Base-by-base conservation (phyloP, 2,329 filamentous ascomycete species). In the Microdochium paspali region DNA sequence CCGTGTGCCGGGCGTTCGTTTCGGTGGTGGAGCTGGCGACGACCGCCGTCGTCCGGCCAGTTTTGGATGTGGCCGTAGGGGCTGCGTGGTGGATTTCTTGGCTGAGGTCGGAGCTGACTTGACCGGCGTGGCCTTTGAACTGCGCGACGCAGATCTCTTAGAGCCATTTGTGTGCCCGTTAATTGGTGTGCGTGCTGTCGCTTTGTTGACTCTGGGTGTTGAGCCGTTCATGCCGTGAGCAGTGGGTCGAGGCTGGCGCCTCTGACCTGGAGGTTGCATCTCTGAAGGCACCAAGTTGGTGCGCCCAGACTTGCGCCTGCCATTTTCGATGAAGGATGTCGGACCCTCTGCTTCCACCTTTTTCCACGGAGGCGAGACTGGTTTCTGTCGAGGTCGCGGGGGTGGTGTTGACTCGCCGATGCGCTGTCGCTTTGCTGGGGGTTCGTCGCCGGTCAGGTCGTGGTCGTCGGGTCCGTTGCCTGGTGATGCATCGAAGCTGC, bases 341-440 rank as follows among this genome's bases (percentile, higher is more conserved):
- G 93, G 93, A 0, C 93, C 93, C 24, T 95, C 87, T 35, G 86
- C 88, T 50, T 78, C 78, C 52, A 87, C 78, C 59, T 82, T 87
- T 71, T 93, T 97, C 93, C 93, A 98, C 21, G 93, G 93, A 54
- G 93, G 93, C 53, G 91, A 97, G 50, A 77, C 74, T 46, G 71
- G 69, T 67, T 83, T 72, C 15, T 62, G 58, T 44, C 51, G 71
- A 21, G 54, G 57, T 49, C 49, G 58, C 3, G 64, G 60, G 1
- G 58, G 60, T 28, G 72, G 70, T 23, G 69, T 75, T 52, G 63
- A 61, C 10, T 75, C 70, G 52, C 69, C 71, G 25, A 78, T 72
- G 61, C 81, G 81, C 52, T 81, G 82, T 61, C 84, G 80, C 66
- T 90, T 90, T 15, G 72, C 65, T 24, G 80, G 79, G 47, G 35